Base-by-base conservation (phyloP, 345 rosid species). In the Firmiana major region DNA sequence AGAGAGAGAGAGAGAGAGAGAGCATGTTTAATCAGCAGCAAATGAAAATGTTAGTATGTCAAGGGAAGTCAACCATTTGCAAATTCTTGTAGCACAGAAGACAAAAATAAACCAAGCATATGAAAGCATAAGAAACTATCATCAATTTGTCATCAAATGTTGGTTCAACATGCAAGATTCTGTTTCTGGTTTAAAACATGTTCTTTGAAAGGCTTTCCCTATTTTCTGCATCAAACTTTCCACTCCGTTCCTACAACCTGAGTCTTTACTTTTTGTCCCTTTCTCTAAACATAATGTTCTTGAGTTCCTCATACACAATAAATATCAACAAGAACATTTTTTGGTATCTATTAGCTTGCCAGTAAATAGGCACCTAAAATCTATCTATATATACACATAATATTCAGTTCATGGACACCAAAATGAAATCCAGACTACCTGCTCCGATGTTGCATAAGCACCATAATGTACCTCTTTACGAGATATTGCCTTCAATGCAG, bases 381-480 rank as follows among this genome's bases (percentile, higher is more conserved):
- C 11, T 13, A 45, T 48, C 53, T 68, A 58, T 31, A 70, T 38
- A n/a, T 8, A 67, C 58, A 60, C 67, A 45, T 46, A 7, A 69
- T 16, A 72, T 80, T 73, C 76, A 53, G 24, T 58, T 73, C 54
- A 76, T 28, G 7, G 26, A 46, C 12, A 57, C 53, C 10, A 42
- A 68, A 59, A 77, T 6, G 28, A 15, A 75, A 69, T 75, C 49
- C 71, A 79, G 31, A 76, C 21, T 86, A 96, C 99, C 98, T 96
- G 98, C 85, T 96, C 99, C 9, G 92, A 73, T 63, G 99, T 96
- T 78, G 99, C 99, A 90, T 92, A 84, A 22, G 99, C 97, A 75
- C 99, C 99, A 71, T 96, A 96, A 77, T 96, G 96, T 76, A 96
- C 90, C 81, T 93, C 99, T 83, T 93, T 96, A 67, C 93, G 97